Percentiles rank a stretch among this genome's conserved stretches.
These are phyloP conservation scores for Curvularia lunata DNA, from an alignment of 2,329 filamentous ascomycete species.

Conservation along the genomic window DNA sequence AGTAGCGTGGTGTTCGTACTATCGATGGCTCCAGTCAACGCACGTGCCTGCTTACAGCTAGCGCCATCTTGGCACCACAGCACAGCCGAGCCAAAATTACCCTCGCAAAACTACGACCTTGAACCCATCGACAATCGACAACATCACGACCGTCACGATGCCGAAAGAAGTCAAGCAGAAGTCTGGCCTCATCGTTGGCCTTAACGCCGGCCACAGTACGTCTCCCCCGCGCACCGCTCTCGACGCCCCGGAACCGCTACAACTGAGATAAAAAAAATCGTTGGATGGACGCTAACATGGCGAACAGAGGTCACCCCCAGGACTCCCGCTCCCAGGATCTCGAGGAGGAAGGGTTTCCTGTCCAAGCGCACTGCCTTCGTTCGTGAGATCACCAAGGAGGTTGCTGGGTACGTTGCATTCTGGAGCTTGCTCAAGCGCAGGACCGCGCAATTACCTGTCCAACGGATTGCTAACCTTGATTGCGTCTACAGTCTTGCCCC, in stretches of 20 bases:
- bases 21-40: neutral
- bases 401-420: constrained; percentile 75
- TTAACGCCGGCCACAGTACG: constrained; percentile 71
- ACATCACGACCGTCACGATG: constrained; percentile 53
- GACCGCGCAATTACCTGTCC: constrained; percentile 1
- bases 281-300: constrained; percentile 32
- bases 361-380: constrained; percentile 98
- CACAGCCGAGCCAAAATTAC: constrained; percentile 32
- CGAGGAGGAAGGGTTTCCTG: constrained; percentile 88
- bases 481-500: constrained; percentile 32
- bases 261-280: constrained; percentile 12
- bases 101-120: constrained; percentile 17
- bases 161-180: constrained; percentile 62
- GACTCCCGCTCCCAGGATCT: constrained; percentile 58
- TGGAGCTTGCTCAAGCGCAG: constrained; percentile 2
- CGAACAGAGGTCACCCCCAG: constrained; percentile 58
- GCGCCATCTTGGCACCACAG: constrained; percentile 25
- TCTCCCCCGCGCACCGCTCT: constrained; percentile 40
- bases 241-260: constrained; percentile 20
- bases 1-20: neutral
- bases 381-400: constrained; percentile 97
- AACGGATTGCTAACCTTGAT: constrained; percentile 15
- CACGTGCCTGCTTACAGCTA: constrained; percentile 28
- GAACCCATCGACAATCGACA: constrained; percentile 36
- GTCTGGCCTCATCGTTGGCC: constrained; percentile 63